A percentile compares a stretch with the other conserved stretches of the same genome.
phyloP scores from a whole-genome alignment of 2,329 filamentous ascomycete species.

The Elsinoe arachidis region DNA sequence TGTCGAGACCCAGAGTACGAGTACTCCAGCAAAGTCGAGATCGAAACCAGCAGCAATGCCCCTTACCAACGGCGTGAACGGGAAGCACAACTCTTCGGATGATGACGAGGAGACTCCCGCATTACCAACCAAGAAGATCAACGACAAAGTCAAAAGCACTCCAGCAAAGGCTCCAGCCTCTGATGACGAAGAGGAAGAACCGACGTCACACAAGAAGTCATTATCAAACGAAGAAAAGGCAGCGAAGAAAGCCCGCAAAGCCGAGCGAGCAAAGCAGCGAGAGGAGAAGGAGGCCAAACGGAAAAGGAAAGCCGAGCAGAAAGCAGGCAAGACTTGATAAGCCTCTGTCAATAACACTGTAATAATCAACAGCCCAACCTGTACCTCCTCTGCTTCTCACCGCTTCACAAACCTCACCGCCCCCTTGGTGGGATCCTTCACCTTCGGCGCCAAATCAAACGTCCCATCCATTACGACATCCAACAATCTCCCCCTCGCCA shows the following conservation, averaged over 20 bases:
- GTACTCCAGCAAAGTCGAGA: background rate
- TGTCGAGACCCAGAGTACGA: background rate
- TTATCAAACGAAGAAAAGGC: background rate
- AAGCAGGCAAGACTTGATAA: background rate
- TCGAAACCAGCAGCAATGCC: background rate
- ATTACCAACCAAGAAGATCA: background rate
- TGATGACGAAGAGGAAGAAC: background rate
- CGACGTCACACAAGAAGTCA: background rate
- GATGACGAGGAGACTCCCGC: background rate
- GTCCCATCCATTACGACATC: background rate
- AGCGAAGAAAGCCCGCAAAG: background rate
- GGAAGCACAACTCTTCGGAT: background rate
- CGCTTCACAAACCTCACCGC: background rate
- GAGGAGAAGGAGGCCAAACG: slow-evolving; percentile 3
- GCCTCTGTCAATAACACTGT: no score
- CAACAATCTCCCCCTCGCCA: background rate
- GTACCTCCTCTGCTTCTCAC: background rate
- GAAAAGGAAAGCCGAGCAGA: background rate
- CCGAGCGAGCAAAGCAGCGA: background rate
- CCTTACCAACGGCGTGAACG: background rate
- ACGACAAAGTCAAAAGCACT: background rate
- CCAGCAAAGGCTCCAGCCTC: background rate
- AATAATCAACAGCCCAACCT: background rate
- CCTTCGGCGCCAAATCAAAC: background rate
- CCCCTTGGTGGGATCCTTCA: background rate